These are phyloP conservation scores for Neonectria neomacrospora DNA, from an alignment of 2,329 filamentous ascomycete species.

Conservation along the genomic window DNA sequence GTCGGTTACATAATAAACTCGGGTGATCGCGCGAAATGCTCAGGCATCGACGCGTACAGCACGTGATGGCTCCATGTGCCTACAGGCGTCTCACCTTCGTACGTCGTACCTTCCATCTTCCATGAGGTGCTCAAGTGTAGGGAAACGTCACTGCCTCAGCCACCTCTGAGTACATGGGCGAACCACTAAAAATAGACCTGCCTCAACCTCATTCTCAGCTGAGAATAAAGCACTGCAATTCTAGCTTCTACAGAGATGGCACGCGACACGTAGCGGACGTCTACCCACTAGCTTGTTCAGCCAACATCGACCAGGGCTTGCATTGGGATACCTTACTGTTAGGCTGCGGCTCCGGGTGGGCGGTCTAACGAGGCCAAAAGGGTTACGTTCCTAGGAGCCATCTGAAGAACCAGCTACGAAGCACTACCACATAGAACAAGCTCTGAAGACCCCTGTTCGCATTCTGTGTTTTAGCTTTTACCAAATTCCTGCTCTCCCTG, in stretches of 20 bases:
- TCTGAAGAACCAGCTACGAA: no score
- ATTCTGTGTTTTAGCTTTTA: conserved; percentile 16
- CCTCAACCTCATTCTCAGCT: not conserved
- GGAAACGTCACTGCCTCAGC: not conserved
- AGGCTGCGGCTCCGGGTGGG: not conserved
- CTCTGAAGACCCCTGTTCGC: not conserved
- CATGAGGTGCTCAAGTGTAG: no score
- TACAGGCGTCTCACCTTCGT: not conserved
- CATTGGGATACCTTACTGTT: not conserved
- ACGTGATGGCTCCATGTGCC: conserved; percentile 1
- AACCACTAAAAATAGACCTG: not conserved
- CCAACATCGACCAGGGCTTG: no score
- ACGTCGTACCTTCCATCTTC: not conserved
- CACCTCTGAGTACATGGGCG: not conserved
- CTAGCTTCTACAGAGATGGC: no score
- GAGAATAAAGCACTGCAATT: not conserved
- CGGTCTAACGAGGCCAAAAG: not conserved
- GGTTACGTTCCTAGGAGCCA: no score
- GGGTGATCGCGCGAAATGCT: not conserved
- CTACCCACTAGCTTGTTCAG: not conserved
- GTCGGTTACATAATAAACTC: not conserved
- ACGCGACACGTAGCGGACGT: not conserved
- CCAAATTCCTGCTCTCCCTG: conserved; percentile 15
- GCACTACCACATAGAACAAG: no score
- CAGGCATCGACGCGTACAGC: not conserved